phyloP scores from a whole-genome alignment of 2,329 filamentous ascomycete genomes.

The Colletotrichum caudatum region DNA sequence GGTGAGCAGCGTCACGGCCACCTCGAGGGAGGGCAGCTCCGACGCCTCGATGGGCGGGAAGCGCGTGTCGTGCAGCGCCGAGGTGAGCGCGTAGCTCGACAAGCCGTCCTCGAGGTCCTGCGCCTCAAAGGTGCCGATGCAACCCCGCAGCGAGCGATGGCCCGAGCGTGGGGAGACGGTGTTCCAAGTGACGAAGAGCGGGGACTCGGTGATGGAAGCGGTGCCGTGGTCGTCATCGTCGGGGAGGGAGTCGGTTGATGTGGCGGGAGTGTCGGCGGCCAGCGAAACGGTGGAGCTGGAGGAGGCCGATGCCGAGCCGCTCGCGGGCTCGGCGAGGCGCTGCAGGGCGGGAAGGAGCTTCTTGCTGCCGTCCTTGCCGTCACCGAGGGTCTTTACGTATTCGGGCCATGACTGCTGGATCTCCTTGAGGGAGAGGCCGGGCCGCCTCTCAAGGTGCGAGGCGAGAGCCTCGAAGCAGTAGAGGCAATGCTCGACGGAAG shows the following conservation, averaged over 20 bases:
- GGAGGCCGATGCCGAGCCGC: constrained; percentile 49
- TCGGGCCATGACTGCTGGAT: constrained; percentile 75
- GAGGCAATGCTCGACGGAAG: constrained; percentile 85
- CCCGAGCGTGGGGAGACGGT: constrained; percentile 68
- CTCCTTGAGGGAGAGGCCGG: constrained; percentile 74
- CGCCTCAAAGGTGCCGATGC: constrained; percentile 93
- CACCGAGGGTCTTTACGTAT: constrained; percentile 50
- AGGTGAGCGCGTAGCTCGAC: constrained; percentile 83
- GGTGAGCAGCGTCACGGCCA: constrained; percentile 83
- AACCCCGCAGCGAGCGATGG: constrained; percentile 82
- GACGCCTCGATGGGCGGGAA: constrained; percentile 66
- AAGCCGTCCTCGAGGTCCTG: constrained; percentile 80
- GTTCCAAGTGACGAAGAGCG: constrained; percentile 97
- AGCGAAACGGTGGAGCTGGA: constrained; percentile 54
- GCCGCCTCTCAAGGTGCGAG: constrained; percentile 78
- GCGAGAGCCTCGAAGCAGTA: constrained; percentile 92
- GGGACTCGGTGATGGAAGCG: constrained; percentile 64
- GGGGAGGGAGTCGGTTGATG: constrained; percentile 57
- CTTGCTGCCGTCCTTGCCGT: constrained; percentile 45
- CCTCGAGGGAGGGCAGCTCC: constrained; percentile 71
- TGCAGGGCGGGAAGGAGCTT: constrained; percentile 58
- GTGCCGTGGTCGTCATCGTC: constrained; percentile 43
- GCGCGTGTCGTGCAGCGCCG: constrained; percentile 73
- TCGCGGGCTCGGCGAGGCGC: constrained; percentile 53
- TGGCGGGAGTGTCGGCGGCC: constrained; percentile 56